A percentile compares a stretch with the other conserved stretches of the same genome.
These are phyloP conservation scores for Candida patagonica DNA, from an alignment of 805 yeast species.

Conservation along the genomic window DNA sequence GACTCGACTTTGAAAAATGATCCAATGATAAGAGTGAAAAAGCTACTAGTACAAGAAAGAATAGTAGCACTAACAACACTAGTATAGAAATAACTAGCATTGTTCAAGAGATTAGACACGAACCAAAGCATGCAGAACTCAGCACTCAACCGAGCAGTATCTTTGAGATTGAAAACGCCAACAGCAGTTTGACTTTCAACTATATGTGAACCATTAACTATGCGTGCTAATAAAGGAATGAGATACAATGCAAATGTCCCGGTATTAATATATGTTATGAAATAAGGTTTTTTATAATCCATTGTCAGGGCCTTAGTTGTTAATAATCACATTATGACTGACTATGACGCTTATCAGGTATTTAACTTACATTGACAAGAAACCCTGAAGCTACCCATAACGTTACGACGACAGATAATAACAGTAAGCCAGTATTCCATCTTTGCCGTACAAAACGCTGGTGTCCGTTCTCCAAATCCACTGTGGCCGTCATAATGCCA, in stretches of 20 bases:
- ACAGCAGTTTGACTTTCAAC: conserved; percentile 1
- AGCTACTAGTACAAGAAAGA: conserved; percentile 82
- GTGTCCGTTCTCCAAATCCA: too few relatives aligned
- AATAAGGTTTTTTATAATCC: conserved; percentile 77
- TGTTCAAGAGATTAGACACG: conserved; percentile 77
- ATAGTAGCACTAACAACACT: conserved; percentile 93
- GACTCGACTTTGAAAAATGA: conserved; percentile 60
- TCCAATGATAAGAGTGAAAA: conserved; percentile 84
- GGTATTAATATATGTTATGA: conserved; percentile 87
- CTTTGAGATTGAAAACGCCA: conserved; percentile 28
- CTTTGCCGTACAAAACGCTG: too few relatives aligned
- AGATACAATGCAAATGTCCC: conserved; percentile 74
- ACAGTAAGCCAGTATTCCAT: conserved; percentile 73
- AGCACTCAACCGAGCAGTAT: conserved; percentile 65
- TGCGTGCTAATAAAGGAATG: conserved; percentile 16
- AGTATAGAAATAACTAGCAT: conserved; percentile 79
- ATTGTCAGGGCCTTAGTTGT: conserved; percentile 8
- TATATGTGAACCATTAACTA: conserved; percentile 1
- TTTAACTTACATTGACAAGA: conserved; percentile 48
- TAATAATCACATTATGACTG: not conserved
- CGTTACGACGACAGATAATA: conserved; percentile 65
- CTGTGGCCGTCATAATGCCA: too few relatives aligned
- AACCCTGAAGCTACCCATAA: conserved; percentile 91
- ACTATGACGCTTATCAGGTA: not conserved
- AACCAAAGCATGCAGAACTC: conserved; percentile 90